phyloP scores from a whole-genome alignment of 306 rosid genomes.

The Prosopis cineraria region DNA sequence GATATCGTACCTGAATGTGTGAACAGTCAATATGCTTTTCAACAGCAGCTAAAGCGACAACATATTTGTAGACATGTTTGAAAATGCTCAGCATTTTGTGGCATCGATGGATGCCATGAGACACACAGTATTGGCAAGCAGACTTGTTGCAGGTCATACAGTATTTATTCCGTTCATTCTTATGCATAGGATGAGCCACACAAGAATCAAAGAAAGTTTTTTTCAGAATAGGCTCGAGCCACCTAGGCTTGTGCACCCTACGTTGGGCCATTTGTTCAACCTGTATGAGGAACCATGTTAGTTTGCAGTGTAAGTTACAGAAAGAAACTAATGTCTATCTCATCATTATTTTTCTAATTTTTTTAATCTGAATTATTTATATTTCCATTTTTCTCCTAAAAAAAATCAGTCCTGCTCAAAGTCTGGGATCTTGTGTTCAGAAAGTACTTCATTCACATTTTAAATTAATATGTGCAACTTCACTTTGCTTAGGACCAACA shows the following conservation, averaged over 20 bases:
- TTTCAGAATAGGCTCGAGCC: constrained; percentile 45
- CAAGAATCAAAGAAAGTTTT: constrained; percentile 41
- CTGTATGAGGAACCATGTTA: constrained; percentile 37
- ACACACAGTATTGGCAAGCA: constrained; percentile 47
- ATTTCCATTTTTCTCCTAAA: background rate
- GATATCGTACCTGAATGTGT: constrained; percentile 50
- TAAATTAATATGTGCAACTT: constrained; percentile 5
- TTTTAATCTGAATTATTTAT: background rate
- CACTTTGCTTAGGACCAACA: background rate
- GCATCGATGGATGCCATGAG: constrained; percentile 39
- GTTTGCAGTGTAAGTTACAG: background rate
- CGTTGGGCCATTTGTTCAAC: constrained; percentile 24
- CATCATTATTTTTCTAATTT: background rate
- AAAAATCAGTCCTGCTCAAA: constrained; percentile 16
- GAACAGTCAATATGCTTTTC: constrained; percentile 49
- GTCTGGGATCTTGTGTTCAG: background rate
- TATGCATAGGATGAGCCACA: constrained; percentile 21
- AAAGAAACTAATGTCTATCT: constrained; percentile 17
- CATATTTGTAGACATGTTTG: constrained; percentile 51
- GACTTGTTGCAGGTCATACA: constrained; percentile 47
- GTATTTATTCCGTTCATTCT: constrained; percentile 47
- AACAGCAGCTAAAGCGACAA: constrained; percentile 45
- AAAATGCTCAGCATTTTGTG: constrained; percentile 45
- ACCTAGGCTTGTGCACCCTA: constrained; percentile 26
- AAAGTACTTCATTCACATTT: constrained; percentile 6